Evolutionary conservation across 2,329 filamentous ascomycete genomes (phyloP).

Genomic region (Hawksworthiomyces lignivorus): DNA sequence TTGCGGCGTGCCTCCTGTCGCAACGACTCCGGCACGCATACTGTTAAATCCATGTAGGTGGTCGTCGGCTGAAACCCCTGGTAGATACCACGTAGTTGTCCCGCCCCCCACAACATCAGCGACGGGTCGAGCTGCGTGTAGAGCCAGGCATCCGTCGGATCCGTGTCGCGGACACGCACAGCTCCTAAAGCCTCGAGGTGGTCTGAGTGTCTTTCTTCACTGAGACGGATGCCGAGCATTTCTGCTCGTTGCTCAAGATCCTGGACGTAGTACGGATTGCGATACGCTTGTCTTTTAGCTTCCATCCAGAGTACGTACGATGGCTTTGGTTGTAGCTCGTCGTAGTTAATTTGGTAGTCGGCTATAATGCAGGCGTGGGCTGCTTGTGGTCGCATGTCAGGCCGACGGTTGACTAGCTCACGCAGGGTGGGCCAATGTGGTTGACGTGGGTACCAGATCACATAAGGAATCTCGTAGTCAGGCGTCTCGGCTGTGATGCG

Average conservation of each 20-base stretch:
- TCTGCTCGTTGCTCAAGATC: background rate
- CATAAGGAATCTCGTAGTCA: slow-evolving; percentile 2
- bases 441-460: slow-evolving; percentile 13
- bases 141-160: no score
- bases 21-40: no score
- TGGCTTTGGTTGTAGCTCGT: slow-evolving; percentile 5
- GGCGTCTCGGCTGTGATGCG: background rate
- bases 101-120: no score
- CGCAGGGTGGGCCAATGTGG: background rate
- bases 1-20: no score
- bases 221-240: no score
- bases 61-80: no score
- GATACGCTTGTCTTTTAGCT: background rate
- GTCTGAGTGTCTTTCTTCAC: no score
- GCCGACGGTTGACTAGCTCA: slow-evolving; percentile 6
- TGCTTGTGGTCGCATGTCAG: slow-evolving; percentile 1
- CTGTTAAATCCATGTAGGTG: no score
- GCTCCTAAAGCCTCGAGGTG: no score
- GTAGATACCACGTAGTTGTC: no score
- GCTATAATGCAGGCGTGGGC: slow-evolving; percentile 11
- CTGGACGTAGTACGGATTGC: slow-evolving; percentile 3
- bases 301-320: background rate
- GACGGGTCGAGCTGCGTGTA: no score
- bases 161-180: no score
- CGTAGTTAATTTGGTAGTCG: slow-evolving; percentile 6